phyloP scores from a whole-genome alignment of 2,329 filamentous ascomycete genomes.

The Pochonia chlamydosporia region DNA sequence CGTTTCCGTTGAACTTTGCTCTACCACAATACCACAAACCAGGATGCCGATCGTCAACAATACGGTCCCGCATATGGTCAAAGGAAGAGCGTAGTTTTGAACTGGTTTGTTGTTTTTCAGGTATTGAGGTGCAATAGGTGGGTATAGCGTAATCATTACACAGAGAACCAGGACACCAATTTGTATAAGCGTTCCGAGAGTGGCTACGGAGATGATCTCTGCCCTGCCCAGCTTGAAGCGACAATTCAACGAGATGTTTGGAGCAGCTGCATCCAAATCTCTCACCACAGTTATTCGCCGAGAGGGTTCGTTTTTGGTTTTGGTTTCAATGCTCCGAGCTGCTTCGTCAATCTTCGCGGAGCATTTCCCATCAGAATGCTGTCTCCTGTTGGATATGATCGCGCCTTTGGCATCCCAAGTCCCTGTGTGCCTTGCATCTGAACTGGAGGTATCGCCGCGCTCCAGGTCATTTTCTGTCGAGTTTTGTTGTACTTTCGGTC shows the following conservation, averaged over 20 bases:
- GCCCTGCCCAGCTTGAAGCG: neutral
- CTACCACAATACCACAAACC: conserved; percentile 26
- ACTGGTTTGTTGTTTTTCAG: conserved; percentile 2
- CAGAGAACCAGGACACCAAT: neutral
- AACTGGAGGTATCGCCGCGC: too few relatives aligned
- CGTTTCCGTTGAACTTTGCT: conserved; percentile 18
- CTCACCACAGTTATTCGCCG: too few relatives aligned
- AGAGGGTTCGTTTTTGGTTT: too few relatives aligned
- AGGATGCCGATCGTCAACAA: conserved; percentile 21
- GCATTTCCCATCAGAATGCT: too few relatives aligned
- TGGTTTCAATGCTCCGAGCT: too few relatives aligned
- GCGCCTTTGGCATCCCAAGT: too few relatives aligned
- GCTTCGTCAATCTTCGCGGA: too few relatives aligned
- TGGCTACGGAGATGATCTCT: neutral
- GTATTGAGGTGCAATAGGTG: too few relatives aligned
- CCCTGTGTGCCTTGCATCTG: too few relatives aligned
- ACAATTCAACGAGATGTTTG: neutral
- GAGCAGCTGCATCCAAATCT: neutral
- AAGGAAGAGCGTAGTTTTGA: conserved; percentile 17
- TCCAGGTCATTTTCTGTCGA: too few relatives aligned
- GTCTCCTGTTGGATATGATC: too few relatives aligned
- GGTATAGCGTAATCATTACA: neutral
- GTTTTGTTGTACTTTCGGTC: too few relatives aligned
- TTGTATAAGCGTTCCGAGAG: neutral
- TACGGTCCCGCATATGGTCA: conserved; percentile 19